Conservation (phyloP, 208 protist genomes). For the Crithidia thermophila region DNA sequence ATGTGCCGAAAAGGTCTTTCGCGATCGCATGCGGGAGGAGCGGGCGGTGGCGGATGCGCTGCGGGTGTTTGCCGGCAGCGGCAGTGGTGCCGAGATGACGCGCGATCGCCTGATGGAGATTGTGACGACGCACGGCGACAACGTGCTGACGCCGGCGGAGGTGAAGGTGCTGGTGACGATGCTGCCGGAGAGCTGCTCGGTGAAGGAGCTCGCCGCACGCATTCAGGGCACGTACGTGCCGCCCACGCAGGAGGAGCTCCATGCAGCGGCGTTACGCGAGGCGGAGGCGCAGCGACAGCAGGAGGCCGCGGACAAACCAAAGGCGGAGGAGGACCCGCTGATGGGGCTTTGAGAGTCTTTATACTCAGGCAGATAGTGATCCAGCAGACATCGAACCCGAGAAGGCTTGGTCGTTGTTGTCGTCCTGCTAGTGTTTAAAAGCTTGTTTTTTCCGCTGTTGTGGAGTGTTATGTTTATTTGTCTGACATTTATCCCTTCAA, state of each 20-base stretch:
- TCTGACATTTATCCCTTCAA: background rate
- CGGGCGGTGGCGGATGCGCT: constrained; percentile 62
- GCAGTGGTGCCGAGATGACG: constrained; percentile 36
- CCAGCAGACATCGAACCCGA: too few relatives aligned
- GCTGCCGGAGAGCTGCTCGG: constrained; percentile 53
- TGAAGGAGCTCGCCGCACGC: constrained; percentile 74
- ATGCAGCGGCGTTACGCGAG: constrained; percentile 45
- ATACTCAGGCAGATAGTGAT: too few relatives aligned
- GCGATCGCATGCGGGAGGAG: constrained; percentile 74
- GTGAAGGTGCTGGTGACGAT: constrained; percentile 61
- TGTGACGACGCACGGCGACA: constrained; percentile 82
- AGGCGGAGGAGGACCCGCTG: constrained; percentile 43
- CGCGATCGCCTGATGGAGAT: constrained; percentile 61
- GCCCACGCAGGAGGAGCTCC: constrained; percentile 76
- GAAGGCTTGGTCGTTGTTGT: too few relatives aligned
- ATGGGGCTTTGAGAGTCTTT: constrained; percentile 40
- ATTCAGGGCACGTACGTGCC: constrained; percentile 85
- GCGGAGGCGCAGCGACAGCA: constrained; percentile 48
- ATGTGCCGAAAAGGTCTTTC: constrained; percentile 83
- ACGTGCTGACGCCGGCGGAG: constrained; percentile 79
- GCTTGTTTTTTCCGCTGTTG: background rate
- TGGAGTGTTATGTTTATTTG: background rate
- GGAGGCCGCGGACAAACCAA: constrained; percentile 47
- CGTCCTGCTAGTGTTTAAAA: too few relatives aligned
- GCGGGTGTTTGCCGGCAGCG: constrained; percentile 43